Conservation (phyloP, 208 protist species). For the Borovskyia barvae region DNA sequence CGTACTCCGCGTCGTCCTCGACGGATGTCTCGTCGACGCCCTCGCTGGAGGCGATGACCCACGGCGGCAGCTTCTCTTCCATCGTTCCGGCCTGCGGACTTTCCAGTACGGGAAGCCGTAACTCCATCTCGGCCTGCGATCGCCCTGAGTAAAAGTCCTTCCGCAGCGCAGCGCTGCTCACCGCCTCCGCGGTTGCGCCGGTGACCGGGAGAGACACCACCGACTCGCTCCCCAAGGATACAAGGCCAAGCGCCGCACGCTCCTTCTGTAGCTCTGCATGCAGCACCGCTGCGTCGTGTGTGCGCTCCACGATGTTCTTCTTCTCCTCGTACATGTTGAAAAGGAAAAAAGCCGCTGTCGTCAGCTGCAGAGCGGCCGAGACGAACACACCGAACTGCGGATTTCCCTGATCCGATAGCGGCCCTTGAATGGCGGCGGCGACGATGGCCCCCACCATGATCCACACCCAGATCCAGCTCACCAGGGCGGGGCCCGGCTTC, state of each 20-base stretch:
- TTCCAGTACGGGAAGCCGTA: no score
- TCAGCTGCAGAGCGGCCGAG: constrained; percentile 44
- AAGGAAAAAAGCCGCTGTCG: constrained; percentile 44
- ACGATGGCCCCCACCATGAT: constrained; percentile 54
- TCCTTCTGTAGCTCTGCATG: constrained; percentile 31
- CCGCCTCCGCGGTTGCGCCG: no score
- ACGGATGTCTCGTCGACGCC: constrained; percentile 7
- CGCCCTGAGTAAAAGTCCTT: no score
- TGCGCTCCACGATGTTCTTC: constrained; percentile 47
- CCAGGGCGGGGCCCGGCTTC: constrained; percentile 39
- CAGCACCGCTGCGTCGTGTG: constrained; percentile 30
- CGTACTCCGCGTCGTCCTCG: constrained; percentile 1
- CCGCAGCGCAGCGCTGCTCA: no score
- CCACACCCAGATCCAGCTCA: constrained; percentile 71
- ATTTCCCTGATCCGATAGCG: constrained; percentile 39
- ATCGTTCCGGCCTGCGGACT: no score
- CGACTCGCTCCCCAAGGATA: neutral
- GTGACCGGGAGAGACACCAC: no score
- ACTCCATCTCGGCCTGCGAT: no score
- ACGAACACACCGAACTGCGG: constrained; percentile 47
- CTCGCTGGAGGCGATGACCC: constrained; percentile 7
- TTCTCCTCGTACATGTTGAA: constrained; percentile 71
- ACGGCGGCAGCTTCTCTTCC: constrained; percentile 5
- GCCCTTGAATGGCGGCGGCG: constrained; percentile 37
- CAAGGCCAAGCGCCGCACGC: constrained; percentile 19